Conservation (phyloP, 495 filamentous ascomycete species). For the Tuber microsphaerosporum region DNA sequence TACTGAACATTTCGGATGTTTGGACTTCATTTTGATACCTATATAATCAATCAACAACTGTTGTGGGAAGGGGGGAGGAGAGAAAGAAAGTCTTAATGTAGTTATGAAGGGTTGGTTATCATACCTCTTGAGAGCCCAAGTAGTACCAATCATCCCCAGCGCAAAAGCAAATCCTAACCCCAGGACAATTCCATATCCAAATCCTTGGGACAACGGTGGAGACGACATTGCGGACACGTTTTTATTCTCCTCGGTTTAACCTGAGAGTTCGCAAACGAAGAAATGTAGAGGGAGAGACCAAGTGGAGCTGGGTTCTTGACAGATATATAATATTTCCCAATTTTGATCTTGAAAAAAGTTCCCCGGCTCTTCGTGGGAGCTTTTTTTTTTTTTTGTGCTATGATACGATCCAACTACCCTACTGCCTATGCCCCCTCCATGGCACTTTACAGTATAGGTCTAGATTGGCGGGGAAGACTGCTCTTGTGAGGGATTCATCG, state of each 20-base stretch:
- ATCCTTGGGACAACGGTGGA: constrained; percentile 59
- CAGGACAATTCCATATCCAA: constrained; percentile 78
- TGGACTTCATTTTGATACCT: constrained; percentile 89
- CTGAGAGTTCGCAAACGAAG: background rate
- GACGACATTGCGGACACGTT: constrained; percentile 1
- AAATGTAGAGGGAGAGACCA: background rate
- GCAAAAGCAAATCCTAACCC: constrained; percentile 71
- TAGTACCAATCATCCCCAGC: constrained; percentile 70
- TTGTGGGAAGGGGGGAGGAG: background rate
- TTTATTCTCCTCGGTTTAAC: background rate
- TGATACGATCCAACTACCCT: background rate
- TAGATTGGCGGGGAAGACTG: background rate
- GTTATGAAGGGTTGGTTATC: background rate
- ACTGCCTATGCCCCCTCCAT: background rate
- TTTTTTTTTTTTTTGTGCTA: background rate
- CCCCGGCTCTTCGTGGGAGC: background rate
- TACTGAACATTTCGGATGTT: constrained; percentile 96
- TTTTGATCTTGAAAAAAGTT: background rate
- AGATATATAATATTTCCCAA: constrained; percentile 2
- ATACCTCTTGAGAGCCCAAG: constrained; percentile 65
- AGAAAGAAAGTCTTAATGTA: background rate
- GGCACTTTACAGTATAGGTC: background rate
- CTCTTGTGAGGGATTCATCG: background rate
- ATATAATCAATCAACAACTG: constrained; percentile 8
- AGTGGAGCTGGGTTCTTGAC: background rate